Percentiles rank a stretch among this genome's conserved stretches.
phyloP scores from a whole-genome alignment of 2,329 filamentous ascomycete species.

The Paecilomyces fulvus region DNA sequence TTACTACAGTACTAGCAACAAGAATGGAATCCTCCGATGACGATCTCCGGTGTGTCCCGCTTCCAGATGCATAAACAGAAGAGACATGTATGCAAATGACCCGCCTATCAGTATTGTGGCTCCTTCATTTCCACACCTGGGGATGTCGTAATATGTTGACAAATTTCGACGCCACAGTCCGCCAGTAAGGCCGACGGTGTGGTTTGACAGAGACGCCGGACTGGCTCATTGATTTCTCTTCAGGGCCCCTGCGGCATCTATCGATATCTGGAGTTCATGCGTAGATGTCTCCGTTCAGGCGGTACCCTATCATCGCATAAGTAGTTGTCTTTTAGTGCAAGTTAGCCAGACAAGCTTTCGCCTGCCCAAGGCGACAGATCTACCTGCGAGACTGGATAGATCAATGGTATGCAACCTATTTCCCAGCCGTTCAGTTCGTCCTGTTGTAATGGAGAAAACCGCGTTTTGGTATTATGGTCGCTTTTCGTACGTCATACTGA shows the following conservation, averaged over 20 bases:
- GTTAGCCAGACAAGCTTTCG: not conserved
- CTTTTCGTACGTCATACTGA: not conserved
- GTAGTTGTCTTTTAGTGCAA: not conserved
- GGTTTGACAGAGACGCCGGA: not conserved
- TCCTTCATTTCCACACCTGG: not conserved
- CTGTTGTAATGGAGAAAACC: not conserved
- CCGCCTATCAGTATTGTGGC: not conserved
- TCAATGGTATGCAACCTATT: not conserved
- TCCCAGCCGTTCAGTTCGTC: not conserved
- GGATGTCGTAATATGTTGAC: no score
- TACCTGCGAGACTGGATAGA: not conserved
- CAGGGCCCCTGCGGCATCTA: not conserved
- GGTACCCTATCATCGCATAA: not conserved
- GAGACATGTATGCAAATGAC: not conserved
- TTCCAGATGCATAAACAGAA: not conserved
- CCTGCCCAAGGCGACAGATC: not conserved
- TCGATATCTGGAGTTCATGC: not conserved
- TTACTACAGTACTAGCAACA: not conserved
- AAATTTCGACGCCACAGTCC: not conserved
- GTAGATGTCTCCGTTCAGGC: not conserved
- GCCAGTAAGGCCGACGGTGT: not conserved
- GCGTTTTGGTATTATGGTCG: not conserved
- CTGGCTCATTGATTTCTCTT: not conserved
- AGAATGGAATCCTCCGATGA: not conserved
- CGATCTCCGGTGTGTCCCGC: not conserved